Base-by-base conservation (phyloP, 805 yeast species). In the Nakazawaea sp. region DNA sequence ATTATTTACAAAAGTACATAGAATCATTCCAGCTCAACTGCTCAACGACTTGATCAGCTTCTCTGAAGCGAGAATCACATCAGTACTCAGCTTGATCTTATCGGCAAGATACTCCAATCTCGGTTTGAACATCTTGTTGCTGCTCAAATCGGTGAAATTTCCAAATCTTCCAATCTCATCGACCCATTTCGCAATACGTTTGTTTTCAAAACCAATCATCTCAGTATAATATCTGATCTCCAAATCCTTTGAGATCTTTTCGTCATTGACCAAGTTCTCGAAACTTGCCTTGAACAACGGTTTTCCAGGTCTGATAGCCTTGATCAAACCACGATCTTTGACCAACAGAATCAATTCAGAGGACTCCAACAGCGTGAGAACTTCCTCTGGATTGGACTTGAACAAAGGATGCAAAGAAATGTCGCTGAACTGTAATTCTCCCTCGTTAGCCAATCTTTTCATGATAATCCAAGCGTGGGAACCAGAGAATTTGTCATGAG, bases 401-500 rank as follows among this genome's bases (percentile, higher is more conserved):
- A 82, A 81, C 29, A 82, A 54, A 11, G 87, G 80, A 29, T 70
- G 64, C 39, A 68, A 66, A 27, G 70, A 66, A 25, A 82, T 59
- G 4, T 78, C 77, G 25, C 68, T 63, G 49, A 64, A 79, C 1
- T 61, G 46, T 3, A 84, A 58, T 3, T 50, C 46, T 0, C 72
- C 75, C 0, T 60, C 49, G 8, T 60, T 55, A 1, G 87, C 72
- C 27, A 92, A 65, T 27, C 70, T 43, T 48, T 81, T 81, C 48
- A 90, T 76, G 17, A 92, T 52, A 17, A 69, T 74, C 97, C 98
- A 92, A 0, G 87, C 92, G 52, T 90, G 96, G 1, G 94, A 84
- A 11, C 81, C 62, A 18, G 73, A 70, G 68, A 89, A 76, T 18
- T 55, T 56, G 24, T 55, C 55, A 12, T 53, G 38, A 17, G 60